phyloP scores from a whole-genome alignment of 768 basidiomycete species.

The Wakefieldia striispora region DNA sequence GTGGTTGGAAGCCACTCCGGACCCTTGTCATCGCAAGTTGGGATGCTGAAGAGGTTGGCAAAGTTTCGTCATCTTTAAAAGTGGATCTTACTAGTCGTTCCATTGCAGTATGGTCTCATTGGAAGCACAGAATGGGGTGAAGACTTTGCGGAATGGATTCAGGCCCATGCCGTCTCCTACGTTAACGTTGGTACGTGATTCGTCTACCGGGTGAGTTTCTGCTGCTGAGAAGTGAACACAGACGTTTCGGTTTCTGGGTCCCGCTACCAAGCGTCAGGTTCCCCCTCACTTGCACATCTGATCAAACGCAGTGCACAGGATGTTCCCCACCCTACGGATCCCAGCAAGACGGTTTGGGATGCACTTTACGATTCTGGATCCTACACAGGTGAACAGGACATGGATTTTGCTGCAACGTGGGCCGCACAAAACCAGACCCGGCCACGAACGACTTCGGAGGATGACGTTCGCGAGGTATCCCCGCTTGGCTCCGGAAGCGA shows the following conservation, averaged over 20 bases:
- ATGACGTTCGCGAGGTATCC: conserved; percentile 41
- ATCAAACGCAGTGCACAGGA: conserved; percentile 51
- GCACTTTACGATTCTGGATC: conserved; percentile 54
- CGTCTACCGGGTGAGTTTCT: background rate
- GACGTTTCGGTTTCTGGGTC: conserved; percentile 57
- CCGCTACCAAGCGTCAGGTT: conserved; percentile 47
- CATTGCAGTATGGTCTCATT: conserved; percentile 57
- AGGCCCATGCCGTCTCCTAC: conserved; percentile 78
- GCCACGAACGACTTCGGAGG: conserved; percentile 16
- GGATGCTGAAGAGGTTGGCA: conserved; percentile 67
- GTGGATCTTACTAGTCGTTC: background rate
- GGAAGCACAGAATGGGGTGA: conserved; percentile 94
- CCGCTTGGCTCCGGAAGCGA: conserved; percentile 84
- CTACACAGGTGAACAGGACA: conserved; percentile 41
- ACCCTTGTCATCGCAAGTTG: conserved; percentile 74
- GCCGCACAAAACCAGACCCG: conserved; percentile 32
- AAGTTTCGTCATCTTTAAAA: background rate
- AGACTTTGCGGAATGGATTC: conserved; percentile 82
- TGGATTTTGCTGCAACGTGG: conserved; percentile 42
- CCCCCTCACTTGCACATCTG: conserved; percentile 66
- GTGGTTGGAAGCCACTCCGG: conserved; percentile 65
- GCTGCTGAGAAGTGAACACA: conserved; percentile 16
- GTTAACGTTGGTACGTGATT: conserved; percentile 63
- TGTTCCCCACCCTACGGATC: conserved; percentile 54
- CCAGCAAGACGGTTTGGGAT: conserved; percentile 55